These are phyloP conservation scores for Fusarium guadeloupense DNA, from an alignment of 2,329 filamentous ascomycete genomes.

Conservation along the genomic window DNA sequence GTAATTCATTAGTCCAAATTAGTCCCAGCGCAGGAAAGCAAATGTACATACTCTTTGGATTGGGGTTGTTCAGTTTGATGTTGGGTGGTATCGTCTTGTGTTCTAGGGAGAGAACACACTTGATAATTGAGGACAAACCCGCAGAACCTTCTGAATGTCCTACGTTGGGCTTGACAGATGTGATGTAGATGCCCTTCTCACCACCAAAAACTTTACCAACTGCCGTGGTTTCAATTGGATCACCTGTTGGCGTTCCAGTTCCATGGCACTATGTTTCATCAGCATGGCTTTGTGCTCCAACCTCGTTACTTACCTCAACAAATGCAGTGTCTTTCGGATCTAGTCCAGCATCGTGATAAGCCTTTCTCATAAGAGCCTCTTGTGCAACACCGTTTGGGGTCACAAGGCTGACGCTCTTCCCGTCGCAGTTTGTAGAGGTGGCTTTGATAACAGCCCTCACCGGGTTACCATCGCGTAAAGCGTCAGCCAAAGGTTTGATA, in stretches of 20 bases:
- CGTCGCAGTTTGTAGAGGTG: background rate
- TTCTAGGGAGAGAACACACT: conserved; percentile 38
- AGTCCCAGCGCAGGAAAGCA: background rate
- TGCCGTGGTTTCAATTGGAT: conserved; percentile 22
- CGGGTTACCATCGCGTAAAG: conserved; percentile 4
- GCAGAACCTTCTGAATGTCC: conserved; percentile 41
- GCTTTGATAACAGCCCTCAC: conserved; percentile 1
- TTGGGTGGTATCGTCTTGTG: conserved; percentile 38
- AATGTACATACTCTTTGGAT: conserved; percentile 34
- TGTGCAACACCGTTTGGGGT: conserved; percentile 39
- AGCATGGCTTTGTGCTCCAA: background rate
- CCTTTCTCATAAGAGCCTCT: conserved; percentile 43
- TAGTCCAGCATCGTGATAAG: conserved; percentile 40
- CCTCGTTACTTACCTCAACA: background rate
- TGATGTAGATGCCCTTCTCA: background rate
- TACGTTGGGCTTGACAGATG: conserved; percentile 54
- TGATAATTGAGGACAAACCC: conserved; percentile 41
- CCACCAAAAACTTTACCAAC: conserved; percentile 8
- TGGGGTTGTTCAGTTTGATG: conserved; percentile 32
- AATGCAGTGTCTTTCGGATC: conserved; percentile 27
- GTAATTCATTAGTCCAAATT: background rate
- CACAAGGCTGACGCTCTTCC: background rate
- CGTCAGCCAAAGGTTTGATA: conserved; percentile 3
- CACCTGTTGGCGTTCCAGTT: conserved; percentile 36
- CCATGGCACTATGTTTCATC: conserved; percentile 25